Conservation (phyloP, 192 early-diverging fungal species). For the Obelidium mucronatum region DNA sequence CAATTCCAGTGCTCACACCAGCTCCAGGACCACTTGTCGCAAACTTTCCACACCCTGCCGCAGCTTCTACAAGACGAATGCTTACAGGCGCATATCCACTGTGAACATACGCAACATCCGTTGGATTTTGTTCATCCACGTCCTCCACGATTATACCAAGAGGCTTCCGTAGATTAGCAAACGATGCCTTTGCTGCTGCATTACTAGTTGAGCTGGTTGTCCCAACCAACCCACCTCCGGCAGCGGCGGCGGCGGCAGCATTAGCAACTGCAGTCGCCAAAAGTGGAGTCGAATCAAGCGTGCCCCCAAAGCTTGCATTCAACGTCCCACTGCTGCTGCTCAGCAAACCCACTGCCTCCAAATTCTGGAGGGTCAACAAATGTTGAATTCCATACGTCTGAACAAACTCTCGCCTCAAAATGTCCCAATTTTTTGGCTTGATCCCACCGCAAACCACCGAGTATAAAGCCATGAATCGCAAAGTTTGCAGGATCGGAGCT, state of each 20-base stretch:
- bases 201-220: too few relatives aligned
- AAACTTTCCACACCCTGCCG: constrained; percentile 47
- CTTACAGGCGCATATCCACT: constrained; percentile 93
- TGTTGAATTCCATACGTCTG: constrained; percentile 93
- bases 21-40: constrained; percentile 43
- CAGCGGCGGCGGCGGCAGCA: not conserved
- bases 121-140: constrained; percentile 81
- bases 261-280: too few relatives aligned
- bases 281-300: too few relatives aligned
- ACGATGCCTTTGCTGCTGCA: constrained; percentile 31
- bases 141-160: constrained; percentile 87
- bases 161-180: constrained; percentile 68
- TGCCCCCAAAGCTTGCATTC: too few relatives aligned
- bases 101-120: constrained; percentile 92
- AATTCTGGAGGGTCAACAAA: constrained; percentile 83
- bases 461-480: constrained; percentile 86
- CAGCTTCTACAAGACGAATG: constrained; percentile 88
- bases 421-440: constrained; percentile 84
- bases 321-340: too few relatives aligned
- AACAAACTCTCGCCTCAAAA: constrained; percentile 81
- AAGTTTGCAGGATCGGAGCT: constrained; percentile 69
- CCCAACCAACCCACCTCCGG: too few relatives aligned
- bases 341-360: too few relatives aligned
- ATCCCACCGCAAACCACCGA: constrained; percentile 82
- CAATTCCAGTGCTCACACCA: constrained; percentile 9